These are phyloP conservation scores for Fusarium chlamydosporum DNA, from an alignment of 2,329 filamentous ascomycete genomes.

Conservation along the genomic window DNA sequence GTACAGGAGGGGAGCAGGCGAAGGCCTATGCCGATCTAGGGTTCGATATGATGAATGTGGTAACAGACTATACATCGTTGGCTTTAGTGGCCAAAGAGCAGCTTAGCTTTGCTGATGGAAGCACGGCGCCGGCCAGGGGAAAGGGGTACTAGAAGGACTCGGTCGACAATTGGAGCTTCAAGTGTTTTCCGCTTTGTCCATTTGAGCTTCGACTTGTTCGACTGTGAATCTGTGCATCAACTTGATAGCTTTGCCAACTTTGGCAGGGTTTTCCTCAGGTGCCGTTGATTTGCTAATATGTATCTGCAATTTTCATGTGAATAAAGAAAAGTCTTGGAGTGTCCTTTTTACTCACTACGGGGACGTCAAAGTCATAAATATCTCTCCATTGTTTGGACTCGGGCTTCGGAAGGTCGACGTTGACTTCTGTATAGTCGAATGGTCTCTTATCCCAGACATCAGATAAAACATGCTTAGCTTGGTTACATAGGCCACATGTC, in stretches of 20 bases:
- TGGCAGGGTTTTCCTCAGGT: slow-evolving; percentile 66
- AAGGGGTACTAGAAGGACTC: slow-evolving; percentile 58
- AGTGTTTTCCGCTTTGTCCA: slow-evolving; percentile 70
- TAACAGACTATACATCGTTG: slow-evolving; percentile 69
- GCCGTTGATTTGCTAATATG: slow-evolving; percentile 72
- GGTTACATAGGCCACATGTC: slow-evolving; percentile 78
- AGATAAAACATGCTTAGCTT: slow-evolving; percentile 77
- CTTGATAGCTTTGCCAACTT: slow-evolving; percentile 73
- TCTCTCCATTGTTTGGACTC: slow-evolving; percentile 76
- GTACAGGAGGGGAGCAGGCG: slow-evolving; percentile 69
- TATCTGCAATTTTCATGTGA: slow-evolving; percentile 60
- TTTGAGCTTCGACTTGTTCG: slow-evolving; percentile 75
- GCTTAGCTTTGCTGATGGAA: slow-evolving; percentile 63
- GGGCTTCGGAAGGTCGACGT: slow-evolving; percentile 78
- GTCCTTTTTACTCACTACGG: slow-evolving; percentile 71
- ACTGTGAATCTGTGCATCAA: slow-evolving; percentile 83
- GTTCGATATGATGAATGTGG: slow-evolving; percentile 73
- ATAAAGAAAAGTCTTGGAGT: neutral
- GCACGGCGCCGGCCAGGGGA: slow-evolving; percentile 55
- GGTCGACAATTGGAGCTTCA: slow-evolving; percentile 12
- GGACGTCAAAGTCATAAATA: slow-evolving; percentile 85
- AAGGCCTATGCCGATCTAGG: slow-evolving; percentile 68
- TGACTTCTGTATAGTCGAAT: slow-evolving; percentile 78
- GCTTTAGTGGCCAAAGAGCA: slow-evolving; percentile 61
- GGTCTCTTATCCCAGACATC: slow-evolving; percentile 75